Base-by-base conservation (phyloP, 768 basidiomycete genomes). In the Calocybe cyanea region DNA sequence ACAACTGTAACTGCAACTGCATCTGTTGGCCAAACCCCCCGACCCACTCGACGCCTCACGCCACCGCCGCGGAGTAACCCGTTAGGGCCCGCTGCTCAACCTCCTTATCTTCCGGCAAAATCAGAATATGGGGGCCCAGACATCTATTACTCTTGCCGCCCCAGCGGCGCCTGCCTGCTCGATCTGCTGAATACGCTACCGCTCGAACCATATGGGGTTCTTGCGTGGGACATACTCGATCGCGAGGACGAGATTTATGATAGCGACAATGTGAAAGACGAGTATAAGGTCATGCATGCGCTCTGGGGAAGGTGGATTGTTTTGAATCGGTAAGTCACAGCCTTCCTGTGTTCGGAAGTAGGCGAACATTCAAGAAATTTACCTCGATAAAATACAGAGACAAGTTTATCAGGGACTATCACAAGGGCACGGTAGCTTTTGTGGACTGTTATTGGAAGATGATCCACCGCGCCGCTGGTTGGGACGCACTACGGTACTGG, bases 241-340 rank as follows among this genome's bases (percentile, higher is more conserved):
- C 66, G 77, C 32, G 87, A 90, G 56, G 88, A 88, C 39, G 87
- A 89, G 51, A 70, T 90, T 0, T 88, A 79, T 46, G 83, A 87
- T 50, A 65, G 75, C 36, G 82, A 86, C 49, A 81, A 88, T 55
- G 68, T 88, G 9, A 69, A 70, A 32, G 86, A 87, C 46, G 85
- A 88, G 50, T 79, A 85, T 47, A 91, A 90, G 60, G 80, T 88
- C 6, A 84, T 91, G 70, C 77, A 80, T 45, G 85, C 86, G 4
- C 63, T 90, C 10, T 90, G 87, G 87, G 78, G 69, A 10, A 60
- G 88, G 41, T 90, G 86, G 86, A 85, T 88, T 2, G 62, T 81
- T 41, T 58, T 81, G 24, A 73, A 85, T 55, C 64, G 77, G 83
- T 82, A 39, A 40, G 68, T 35, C 20, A 2, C 25, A 28, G 25